Base-by-base conservation (phyloP, 305 asterid species). In the Fraxinus latifolia region DNA sequence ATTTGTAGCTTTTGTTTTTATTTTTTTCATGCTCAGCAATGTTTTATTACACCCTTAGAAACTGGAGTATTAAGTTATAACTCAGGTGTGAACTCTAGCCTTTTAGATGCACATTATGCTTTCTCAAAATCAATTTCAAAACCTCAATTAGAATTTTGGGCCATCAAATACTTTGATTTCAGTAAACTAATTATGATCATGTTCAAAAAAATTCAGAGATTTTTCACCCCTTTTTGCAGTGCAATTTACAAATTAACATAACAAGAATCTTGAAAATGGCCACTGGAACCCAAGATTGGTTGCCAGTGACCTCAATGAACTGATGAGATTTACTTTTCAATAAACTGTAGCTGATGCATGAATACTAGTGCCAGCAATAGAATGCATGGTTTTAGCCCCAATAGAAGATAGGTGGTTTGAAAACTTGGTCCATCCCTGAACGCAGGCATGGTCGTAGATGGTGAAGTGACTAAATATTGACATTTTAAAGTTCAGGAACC, bases 21-120 rank as follows among this genome's bases (percentile, higher is more conserved):
- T 68, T 29, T 27, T 68, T 12, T 79, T 62, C 70, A 70, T 79
- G 17, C 71, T 72, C 83, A 32, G 70, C 83, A 29, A 15, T 70
- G 32, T 44, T 17, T 44, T 80, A 27, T 71, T 42, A 70, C 21
- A 47, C 14, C 73, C 73, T 25, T 25, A 23, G 32, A 78, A 17
- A 68, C 75, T 31, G 29, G 3, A 12, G 75, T 29, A 68, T 31
- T 25, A 19, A 19, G 75, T 68, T 23, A 31, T 31, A 68, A 8
- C 31, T 60, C 71, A 29, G 25, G 74, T 23, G 23, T 60, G 53
- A 33, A 60, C 39, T n/a, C 42, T 78, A 29, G 81, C 72, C 32
- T 33, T 33, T 55, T 78, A 58, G 81, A 33, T 34, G 73, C 15
- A 65, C 73, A 1, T 65, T 27, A 65, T 62, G 32, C n/a, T 65